These are phyloP conservation scores for Oenanthe javanica DNA, from an alignment of 140 eudicot species.

Conservation along the genomic window DNA sequence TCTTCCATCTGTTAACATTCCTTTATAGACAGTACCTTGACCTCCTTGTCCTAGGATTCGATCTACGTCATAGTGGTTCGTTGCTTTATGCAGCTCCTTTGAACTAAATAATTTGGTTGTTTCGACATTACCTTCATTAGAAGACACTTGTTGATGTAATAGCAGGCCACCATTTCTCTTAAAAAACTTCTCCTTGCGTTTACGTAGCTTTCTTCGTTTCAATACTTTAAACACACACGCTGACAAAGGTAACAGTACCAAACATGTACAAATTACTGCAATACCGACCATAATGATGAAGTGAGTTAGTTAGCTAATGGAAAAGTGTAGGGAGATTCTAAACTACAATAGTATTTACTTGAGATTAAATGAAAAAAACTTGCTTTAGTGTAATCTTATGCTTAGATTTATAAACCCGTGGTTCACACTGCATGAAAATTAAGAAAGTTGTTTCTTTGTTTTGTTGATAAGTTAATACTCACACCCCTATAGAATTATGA, in stretches of 20 bases:
- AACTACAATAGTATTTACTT: too few relatives aligned
- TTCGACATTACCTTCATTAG: conserved; percentile 3
- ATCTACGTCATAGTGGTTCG: conserved; percentile 11
- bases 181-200: conserved; percentile 17
- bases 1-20: conserved; percentile 20
- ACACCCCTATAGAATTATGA: too few relatives aligned
- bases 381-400: too few relatives aligned
- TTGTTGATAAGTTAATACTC: too few relatives aligned
- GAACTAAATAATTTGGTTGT: conserved; percentile 17
- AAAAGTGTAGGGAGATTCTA: background rate
- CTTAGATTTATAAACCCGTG: too few relatives aligned
- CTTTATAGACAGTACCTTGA: conserved; percentile 18
- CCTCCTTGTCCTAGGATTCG: conserved; percentile 21
- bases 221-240: conserved; percentile 11
- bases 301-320: background rate
- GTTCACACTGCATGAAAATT: too few relatives aligned
- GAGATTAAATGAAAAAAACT: too few relatives aligned
- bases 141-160: conserved; percentile 11
- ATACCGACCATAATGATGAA: too few relatives aligned
- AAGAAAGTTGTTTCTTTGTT: too few relatives aligned
- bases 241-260: conserved; percentile 7
- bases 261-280: too few relatives aligned
- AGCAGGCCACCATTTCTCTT: conserved; percentile 22
- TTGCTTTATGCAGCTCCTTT: conserved; percentile 18
- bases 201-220: conserved; percentile 9